Conservation (phyloP, 192 early-diverging fungal genomes). For the Phycomyces nitens region DNA sequence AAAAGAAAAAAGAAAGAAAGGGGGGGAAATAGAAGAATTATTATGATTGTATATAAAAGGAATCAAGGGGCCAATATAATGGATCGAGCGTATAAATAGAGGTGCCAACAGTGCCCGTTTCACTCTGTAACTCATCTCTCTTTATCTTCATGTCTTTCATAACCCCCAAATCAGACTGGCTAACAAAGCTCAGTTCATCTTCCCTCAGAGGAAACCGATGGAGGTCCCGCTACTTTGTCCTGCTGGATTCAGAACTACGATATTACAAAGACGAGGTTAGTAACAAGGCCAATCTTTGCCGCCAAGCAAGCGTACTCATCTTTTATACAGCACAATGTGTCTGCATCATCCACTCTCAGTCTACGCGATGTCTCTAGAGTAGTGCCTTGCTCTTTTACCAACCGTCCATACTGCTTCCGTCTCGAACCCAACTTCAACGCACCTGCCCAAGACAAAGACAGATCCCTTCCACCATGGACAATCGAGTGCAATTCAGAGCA, state of each 20-base stretch:
- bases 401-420: slow-evolving; percentile 9
- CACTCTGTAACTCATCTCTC: no score
- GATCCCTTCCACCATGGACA: slow-evolving; percentile 3
- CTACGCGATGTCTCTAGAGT: slow-evolving; percentile 11
- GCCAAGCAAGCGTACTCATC: no score
- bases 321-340: slow-evolving; percentile 1
- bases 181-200: background rate
- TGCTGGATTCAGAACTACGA: slow-evolving; percentile 22
- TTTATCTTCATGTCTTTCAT: no score
- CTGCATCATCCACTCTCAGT: slow-evolving; percentile 7
- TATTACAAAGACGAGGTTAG: slow-evolving; percentile 27
- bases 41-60: background rate
- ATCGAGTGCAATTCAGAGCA: slow-evolving; percentile 10
- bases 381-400: background rate
- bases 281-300: background rate
- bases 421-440: slow-evolving; percentile 5
- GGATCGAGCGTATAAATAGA: background rate
- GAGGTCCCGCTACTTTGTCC: slow-evolving; percentile 22
- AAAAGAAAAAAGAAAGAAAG: no score
- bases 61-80: background rate
- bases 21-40: no score
- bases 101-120: background rate
- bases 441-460: background rate
- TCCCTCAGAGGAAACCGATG: slow-evolving; percentile 10
- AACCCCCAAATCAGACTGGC: background rate